Evolutionary conservation across 2,329 filamentous ascomycete species (phyloP).

Genomic region (Fusarium sp.): DNA sequence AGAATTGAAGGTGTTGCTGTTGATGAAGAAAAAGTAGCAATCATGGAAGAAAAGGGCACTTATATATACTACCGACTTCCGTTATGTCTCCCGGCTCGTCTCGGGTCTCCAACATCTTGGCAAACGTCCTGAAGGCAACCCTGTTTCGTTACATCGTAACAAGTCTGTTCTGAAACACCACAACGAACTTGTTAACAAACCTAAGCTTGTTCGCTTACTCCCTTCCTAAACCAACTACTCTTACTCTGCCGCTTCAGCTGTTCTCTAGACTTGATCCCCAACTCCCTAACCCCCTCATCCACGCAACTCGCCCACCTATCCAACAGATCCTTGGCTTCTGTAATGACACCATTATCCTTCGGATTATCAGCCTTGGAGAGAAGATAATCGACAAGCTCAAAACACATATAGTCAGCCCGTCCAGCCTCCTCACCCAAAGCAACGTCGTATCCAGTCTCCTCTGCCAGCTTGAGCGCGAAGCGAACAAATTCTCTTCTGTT

Average conservation of each 20-base stretch:
- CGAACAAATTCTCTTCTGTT: not conserved
- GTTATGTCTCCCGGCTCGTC: no score
- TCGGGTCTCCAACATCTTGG: not conserved
- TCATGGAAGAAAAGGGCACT: not conserved
- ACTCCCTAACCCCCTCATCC: slow-evolving; percentile 11
- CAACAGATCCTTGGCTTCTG: slow-evolving; percentile 16
- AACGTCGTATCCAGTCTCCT: not conserved
- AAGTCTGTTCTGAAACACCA: not conserved
- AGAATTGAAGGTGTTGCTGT: not conserved
- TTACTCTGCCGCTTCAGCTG: not conserved
- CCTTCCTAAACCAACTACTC: slow-evolving; percentile 9
- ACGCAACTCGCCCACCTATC: slow-evolving; percentile 18
- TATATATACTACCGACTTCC: not conserved
- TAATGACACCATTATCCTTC: not conserved
- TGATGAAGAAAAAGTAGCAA: not conserved
- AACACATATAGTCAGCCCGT: slow-evolving; percentile 36
- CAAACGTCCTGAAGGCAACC: not conserved
- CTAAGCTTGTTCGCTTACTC: not conserved
- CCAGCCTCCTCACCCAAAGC: not conserved
- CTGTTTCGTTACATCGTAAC: not conserved
- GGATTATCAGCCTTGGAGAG: slow-evolving; percentile 1
- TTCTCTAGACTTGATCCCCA: slow-evolving; percentile 6
- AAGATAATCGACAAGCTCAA: slow-evolving; percentile 29
- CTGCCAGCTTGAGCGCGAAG: slow-evolving; percentile 27
- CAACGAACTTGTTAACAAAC: not conserved